phyloP scores from a whole-genome alignment of 2,329 filamentous ascomycete species.

The Pyricularia sp. region DNA sequence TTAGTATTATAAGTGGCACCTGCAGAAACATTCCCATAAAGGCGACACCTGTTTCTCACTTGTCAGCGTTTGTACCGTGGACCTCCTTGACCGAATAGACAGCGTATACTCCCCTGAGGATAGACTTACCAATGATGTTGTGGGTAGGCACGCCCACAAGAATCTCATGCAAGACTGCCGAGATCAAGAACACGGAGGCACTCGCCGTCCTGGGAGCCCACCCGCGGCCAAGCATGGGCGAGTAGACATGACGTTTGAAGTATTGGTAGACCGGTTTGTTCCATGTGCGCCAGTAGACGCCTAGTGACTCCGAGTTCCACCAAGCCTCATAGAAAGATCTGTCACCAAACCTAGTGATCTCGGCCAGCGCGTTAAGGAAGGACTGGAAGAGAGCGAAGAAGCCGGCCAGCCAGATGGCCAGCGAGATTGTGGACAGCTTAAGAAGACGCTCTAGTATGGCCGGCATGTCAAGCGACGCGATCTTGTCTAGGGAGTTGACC shows the following conservation, averaged over 20 bases:
- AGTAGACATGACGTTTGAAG: conserved; percentile 91
- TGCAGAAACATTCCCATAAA: conserved; percentile 93
- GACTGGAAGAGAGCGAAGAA: conserved; percentile 97
- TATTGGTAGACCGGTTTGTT: conserved; percentile 97
- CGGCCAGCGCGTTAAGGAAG: conserved; percentile 81
- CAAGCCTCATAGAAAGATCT: conserved; percentile 94
- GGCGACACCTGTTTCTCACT: conserved; percentile 57
- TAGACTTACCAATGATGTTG: conserved; percentile 66
- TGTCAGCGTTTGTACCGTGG: background rate
- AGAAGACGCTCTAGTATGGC: conserved; percentile 83
- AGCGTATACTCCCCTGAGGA: background rate
- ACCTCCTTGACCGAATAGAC: background rate
- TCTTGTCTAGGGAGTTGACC: conserved; percentile 81
- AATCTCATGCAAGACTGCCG: conserved; percentile 82
- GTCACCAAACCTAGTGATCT: conserved; percentile 84
- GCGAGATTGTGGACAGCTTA: conserved; percentile 90
- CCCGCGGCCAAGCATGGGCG: conserved; percentile 76
- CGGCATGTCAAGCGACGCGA: conserved; percentile 68
- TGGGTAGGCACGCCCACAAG: conserved; percentile 92
- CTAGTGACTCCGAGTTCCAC: conserved; percentile 89
- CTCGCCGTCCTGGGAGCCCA: conserved; percentile 65
- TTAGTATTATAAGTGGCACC: conserved; percentile 76
- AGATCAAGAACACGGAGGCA: conserved; percentile 77
- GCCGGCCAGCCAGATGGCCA: conserved; percentile 94
- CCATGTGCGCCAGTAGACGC: conserved; percentile 91